Conservation (phyloP, 2,329 filamentous ascomycete species). For the Verruconis gallopava region DNA sequence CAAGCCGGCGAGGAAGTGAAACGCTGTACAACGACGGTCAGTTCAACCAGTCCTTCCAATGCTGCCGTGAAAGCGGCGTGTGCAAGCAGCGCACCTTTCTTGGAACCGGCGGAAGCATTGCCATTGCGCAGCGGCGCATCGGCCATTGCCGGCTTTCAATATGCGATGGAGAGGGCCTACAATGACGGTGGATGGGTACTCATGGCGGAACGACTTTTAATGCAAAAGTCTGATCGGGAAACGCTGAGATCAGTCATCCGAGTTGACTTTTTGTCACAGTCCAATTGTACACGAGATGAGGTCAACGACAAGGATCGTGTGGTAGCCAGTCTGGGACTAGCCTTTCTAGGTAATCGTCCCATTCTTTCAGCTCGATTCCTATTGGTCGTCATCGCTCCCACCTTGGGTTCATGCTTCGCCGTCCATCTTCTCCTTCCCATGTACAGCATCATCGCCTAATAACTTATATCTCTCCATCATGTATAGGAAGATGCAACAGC, state of each 20-base stretch:
- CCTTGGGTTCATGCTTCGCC: too few relatives aligned
- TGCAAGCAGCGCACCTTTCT: background rate
- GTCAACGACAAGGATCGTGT: too few relatives aligned
- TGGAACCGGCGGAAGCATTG: background rate
- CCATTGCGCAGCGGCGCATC: background rate
- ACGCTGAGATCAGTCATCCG: background rate
- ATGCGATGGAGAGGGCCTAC: background rate
- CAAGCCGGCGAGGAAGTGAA: slow-evolving; percentile 82
- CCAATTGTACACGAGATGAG: slow-evolving; percentile 86
- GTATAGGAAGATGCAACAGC: too few relatives aligned
- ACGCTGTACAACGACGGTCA: slow-evolving; percentile 37
- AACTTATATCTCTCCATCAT: too few relatives aligned
- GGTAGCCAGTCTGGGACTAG: too few relatives aligned
- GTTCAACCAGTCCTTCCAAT: too few relatives aligned
- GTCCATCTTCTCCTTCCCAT: too few relatives aligned
- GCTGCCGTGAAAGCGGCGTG: background rate
- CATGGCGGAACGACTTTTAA: background rate
- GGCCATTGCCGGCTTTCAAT: background rate
- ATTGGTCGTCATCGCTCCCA: too few relatives aligned
- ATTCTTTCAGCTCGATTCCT: too few relatives aligned
- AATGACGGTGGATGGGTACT: background rate
- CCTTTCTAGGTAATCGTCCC: too few relatives aligned
- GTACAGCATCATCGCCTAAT: too few relatives aligned
- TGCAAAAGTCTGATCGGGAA: background rate
- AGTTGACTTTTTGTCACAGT: slow-evolving; percentile 62